Percentiles rank a stretch among this genome's conserved stretches.
phyloP scores from a whole-genome alignment of 495 filamentous ascomycete genomes.

The Bacidia gigantensis region DNA sequence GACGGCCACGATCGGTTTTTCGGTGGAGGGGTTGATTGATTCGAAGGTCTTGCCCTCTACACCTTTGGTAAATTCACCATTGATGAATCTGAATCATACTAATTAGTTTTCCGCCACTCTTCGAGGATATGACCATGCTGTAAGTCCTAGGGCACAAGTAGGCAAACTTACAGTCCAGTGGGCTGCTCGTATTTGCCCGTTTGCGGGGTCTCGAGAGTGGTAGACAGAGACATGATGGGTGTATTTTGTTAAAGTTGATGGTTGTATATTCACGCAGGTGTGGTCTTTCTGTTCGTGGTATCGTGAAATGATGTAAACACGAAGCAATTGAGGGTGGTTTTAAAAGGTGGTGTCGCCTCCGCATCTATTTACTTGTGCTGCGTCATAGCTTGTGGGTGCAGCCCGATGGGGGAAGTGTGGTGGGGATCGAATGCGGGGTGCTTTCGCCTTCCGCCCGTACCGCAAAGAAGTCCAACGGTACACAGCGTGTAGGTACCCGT shows the following conservation, averaged over 20 bases:
- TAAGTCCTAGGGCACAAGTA: background rate
- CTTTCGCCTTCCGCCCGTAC: too few species aligned
- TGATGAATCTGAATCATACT: constrained; percentile 75
- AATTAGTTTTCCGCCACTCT: background rate
- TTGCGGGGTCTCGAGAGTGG: constrained; percentile 50
- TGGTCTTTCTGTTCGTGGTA: too few species aligned
- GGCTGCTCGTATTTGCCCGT: constrained; percentile 73
- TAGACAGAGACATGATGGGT: constrained; percentile 35
- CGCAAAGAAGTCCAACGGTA: background rate
- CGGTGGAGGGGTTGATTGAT: constrained; percentile 53
- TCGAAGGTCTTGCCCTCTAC: constrained; percentile 73
- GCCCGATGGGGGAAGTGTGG: background rate
- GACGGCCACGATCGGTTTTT: constrained; percentile 61
- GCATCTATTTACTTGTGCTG: background rate
- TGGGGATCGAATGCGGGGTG: background rate
- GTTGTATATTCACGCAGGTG: too few species aligned
- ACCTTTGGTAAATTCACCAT: constrained; percentile 86
- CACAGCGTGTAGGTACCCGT: too few species aligned
- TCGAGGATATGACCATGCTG: background rate
- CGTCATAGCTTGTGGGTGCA: background rate
- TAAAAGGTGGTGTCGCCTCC: background rate
- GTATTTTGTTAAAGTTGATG: too few species aligned
- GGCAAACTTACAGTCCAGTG: constrained; percentile 63
- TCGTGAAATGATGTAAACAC: too few species aligned
- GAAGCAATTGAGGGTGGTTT: too few species aligned